A percentile compares a stretch with the other conserved stretches of the same genome.
Conservation (phyloP, 306 rosid species). For the Malus orientalis region DNA sequence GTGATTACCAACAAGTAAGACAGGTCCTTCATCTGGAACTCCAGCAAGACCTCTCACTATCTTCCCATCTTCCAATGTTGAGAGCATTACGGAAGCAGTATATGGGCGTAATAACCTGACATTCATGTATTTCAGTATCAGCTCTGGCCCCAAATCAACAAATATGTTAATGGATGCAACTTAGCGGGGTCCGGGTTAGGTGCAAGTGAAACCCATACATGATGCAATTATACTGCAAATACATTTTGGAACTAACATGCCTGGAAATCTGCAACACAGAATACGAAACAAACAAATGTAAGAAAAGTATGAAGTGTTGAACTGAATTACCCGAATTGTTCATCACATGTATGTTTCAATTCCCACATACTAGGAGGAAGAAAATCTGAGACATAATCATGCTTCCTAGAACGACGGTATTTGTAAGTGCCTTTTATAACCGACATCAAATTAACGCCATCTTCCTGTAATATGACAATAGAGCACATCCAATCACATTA, state of each 20-base stretch:
- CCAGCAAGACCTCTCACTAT: constrained; percentile 84
- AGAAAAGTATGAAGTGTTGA: background rate
- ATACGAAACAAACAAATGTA: background rate
- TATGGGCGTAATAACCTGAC: constrained; percentile 44
- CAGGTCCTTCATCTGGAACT: constrained; percentile 91
- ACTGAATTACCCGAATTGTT: constrained; percentile 53
- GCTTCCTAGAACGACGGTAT: constrained; percentile 63
- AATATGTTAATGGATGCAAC: background rate
- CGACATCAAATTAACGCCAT: constrained; percentile 69
- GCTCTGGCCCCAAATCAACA: background rate
- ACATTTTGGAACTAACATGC: background rate
- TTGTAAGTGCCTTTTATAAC: constrained; percentile 67
- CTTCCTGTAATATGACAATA: constrained; percentile 59
- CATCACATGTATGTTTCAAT: constrained; percentile 41
- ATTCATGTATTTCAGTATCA: constrained; percentile 17
- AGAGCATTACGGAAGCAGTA: constrained; percentile 61
- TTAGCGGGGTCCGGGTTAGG: background rate
- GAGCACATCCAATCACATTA: background rate
- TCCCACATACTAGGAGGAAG: constrained; percentile 70
- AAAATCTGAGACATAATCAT: constrained; percentile 45
- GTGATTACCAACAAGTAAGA: constrained; percentile 76
- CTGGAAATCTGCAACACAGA: background rate
- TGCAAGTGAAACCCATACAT: background rate
- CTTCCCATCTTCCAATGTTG: constrained; percentile 79
- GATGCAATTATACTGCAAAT: background rate